Conservation (phyloP, 768 basidiomycete species). For the Austroboletus eburneus region DNA sequence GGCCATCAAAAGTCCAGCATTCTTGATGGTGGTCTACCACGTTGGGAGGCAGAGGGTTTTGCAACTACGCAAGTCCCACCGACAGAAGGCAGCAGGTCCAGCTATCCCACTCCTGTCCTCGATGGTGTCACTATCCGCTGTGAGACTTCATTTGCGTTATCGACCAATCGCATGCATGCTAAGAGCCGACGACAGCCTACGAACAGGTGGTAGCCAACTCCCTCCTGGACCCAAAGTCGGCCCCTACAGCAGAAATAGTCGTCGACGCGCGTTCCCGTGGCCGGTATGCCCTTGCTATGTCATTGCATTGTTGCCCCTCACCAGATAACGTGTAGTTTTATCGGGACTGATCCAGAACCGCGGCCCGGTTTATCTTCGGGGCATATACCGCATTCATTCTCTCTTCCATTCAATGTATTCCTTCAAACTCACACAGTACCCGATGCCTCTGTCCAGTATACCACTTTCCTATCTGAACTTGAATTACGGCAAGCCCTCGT, state of each 20-base stretch:
- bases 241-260: conserved; percentile 58
- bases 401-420: conserved; percentile 80
- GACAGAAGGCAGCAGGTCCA: conserved; percentile 21
- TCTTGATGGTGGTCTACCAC: conserved; percentile 88
- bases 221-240: conserved; percentile 37
- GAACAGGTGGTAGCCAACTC: conserved; percentile 78
- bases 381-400: conserved; percentile 85
- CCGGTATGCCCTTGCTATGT: conserved; percentile 45
- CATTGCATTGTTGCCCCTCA: conserved; percentile 2
- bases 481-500: conserved; percentile 60
- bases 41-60: conserved; percentile 68
- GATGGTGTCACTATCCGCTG: conserved; percentile 45
- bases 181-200: conserved; percentile 51
- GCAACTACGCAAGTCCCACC: conserved; percentile 40
- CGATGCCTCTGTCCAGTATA: conserved; percentile 43
- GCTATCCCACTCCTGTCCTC: conserved; percentile 53
- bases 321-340: conserved; percentile 49
- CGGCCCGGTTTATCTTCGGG: conserved; percentile 84
- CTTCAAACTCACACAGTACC: conserved; percentile 41
- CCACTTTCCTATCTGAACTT: conserved; percentile 52
- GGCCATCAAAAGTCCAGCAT: conserved; percentile 84
- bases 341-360: conserved; percentile 83
- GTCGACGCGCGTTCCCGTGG: conserved; percentile 86
- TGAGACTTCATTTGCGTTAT: conserved; percentile 32
- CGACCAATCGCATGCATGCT: conserved; percentile 26